Conservation (phyloP, 441 rosid species). For the Erodium texanum region DNA sequence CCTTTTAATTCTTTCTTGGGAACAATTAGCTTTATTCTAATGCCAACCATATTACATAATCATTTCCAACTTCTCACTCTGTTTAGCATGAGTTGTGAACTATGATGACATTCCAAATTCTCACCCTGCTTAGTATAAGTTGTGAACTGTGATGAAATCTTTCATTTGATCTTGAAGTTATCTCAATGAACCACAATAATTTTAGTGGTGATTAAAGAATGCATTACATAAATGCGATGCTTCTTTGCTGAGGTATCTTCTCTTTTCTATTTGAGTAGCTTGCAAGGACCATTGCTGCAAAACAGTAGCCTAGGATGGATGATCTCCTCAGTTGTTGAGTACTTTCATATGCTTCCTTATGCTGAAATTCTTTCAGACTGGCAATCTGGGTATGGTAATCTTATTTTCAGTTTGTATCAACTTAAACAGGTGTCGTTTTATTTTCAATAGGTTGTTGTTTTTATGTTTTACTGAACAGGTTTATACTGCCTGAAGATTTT, state of each 20-base stretch:
- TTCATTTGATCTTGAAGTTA: neutral
- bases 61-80: constrained; percentile 6
- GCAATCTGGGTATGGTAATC: constrained; percentile 45
- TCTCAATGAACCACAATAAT: neutral
- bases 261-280: constrained; percentile 30
- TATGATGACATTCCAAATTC: constrained; percentile 9
- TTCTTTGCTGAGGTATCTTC: constrained; percentile 9
- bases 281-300: constrained; percentile 60
- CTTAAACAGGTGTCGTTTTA: neutral
- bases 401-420: neutral
- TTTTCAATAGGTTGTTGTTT: neutral
- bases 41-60: no score
- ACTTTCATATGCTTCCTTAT: constrained; percentile 73
- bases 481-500: neutral
- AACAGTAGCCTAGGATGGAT: constrained; percentile 39
- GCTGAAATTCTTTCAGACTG: constrained; percentile 44
- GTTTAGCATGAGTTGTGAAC: neutral
- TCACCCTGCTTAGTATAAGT: neutral
- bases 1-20: neutral
- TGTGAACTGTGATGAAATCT: neutral
- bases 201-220: neutral
- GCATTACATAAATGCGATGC: neutral
- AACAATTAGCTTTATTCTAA: neutral
- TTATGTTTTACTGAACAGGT: neutral
- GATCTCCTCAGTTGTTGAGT: constrained; percentile 40